Evolutionary conservation across 2,329 filamentous ascomycete species (phyloP).

Genomic region (Exophiala mesophila): DNA sequence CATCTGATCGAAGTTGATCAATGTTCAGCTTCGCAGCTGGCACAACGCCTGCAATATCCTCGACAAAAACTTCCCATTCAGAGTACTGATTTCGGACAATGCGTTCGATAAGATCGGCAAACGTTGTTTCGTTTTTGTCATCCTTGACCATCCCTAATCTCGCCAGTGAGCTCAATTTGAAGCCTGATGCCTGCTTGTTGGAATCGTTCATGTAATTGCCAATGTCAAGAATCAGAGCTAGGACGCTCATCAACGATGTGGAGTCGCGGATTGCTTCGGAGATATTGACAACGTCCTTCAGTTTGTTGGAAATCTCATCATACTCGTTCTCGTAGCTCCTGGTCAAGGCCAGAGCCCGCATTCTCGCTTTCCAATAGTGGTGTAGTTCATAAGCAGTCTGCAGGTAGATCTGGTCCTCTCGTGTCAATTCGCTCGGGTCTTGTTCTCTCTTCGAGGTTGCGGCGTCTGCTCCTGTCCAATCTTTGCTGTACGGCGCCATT

Average conservation of each 20-base stretch:
- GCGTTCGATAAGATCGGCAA: slow-evolving; percentile 91
- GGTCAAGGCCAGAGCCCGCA: slow-evolving; percentile 82
- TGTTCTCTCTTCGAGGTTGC: slow-evolving; percentile 72
- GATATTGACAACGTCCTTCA: slow-evolving; percentile 78
- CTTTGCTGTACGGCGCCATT: slow-evolving; percentile 92
- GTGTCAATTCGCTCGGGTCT: slow-evolving; percentile 80
- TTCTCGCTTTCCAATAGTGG: slow-evolving; percentile 97
- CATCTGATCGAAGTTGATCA: slow-evolving; percentile 81
- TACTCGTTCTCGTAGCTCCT: slow-evolving; percentile 82
- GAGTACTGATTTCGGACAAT: slow-evolving; percentile 96
- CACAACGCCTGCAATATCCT: slow-evolving; percentile 77
- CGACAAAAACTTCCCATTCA: slow-evolving; percentile 83
- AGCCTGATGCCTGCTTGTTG: slow-evolving; percentile 95
- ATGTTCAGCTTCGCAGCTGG: slow-evolving; percentile 86
- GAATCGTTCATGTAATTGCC: slow-evolving; percentile 99
- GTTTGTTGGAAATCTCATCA: slow-evolving; percentile 80
- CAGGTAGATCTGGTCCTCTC: slow-evolving; percentile 93
- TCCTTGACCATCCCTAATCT: slow-evolving; percentile 97
- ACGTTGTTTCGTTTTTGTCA: slow-evolving; percentile 94
- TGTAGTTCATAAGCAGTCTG: slow-evolving; percentile 90
- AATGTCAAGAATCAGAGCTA: slow-evolving; percentile 93
- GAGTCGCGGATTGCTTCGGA: slow-evolving; percentile 88
- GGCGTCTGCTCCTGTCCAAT: slow-evolving; percentile 88
- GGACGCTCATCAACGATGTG: slow-evolving; percentile 88
- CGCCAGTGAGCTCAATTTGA: slow-evolving; percentile 93